Percentiles rank a stretch among this genome's conserved stretches.
Evolutionary conservation across 768 basidiomycete species (phyloP).

Genomic region (Naematelia aurantialba): DNA sequence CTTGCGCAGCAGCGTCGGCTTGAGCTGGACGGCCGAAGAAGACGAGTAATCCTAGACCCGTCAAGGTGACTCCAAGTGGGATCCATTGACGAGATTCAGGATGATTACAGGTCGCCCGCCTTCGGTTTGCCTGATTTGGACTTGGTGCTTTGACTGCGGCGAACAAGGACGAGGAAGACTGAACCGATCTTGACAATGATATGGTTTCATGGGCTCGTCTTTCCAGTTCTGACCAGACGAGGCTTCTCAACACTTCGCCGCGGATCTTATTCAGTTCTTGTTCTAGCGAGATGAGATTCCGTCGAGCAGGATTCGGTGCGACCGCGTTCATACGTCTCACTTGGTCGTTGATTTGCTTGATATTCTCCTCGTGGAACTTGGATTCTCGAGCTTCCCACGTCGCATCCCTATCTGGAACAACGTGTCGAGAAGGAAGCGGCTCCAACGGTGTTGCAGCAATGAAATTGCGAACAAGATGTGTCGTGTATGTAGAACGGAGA

Average conservation of each 20-base stretch:
- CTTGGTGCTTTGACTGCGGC: slow-evolving; percentile 17
- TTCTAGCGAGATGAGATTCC: slow-evolving; percentile 59
- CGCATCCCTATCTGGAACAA: slow-evolving; percentile 52
- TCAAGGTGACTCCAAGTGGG: background rate
- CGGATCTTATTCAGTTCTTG: slow-evolving; percentile 56
- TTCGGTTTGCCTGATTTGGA: slow-evolving; percentile 21
- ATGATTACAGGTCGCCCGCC: too few species aligned
- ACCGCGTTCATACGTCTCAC: slow-evolving; percentile 75
- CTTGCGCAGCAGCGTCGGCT: slow-evolving; percentile 21
- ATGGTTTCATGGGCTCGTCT: slow-evolving; percentile 23
- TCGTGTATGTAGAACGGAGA: slow-evolving; percentile 67
- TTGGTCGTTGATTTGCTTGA: slow-evolving; percentile 68
- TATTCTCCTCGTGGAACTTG: slow-evolving; percentile 64
- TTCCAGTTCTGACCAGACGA: slow-evolving; percentile 35
- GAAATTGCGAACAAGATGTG: slow-evolving; percentile 63
- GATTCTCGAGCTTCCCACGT: slow-evolving; percentile 69
- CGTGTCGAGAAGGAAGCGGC: slow-evolving; percentile 48
- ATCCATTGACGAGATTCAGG: slow-evolving; percentile 21
- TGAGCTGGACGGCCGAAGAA: slow-evolving; percentile 23
- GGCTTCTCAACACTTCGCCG: slow-evolving; percentile 23
- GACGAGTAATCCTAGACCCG: slow-evolving; percentile 21
- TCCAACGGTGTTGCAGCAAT: slow-evolving; percentile 49
- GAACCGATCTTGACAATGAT: slow-evolving; percentile 10
- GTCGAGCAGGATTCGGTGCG: slow-evolving; percentile 73
- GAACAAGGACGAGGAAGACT: slow-evolving; percentile 6